Conservation (phyloP, 148 eudicot genomes). For the Rhododendron molle region DNA sequence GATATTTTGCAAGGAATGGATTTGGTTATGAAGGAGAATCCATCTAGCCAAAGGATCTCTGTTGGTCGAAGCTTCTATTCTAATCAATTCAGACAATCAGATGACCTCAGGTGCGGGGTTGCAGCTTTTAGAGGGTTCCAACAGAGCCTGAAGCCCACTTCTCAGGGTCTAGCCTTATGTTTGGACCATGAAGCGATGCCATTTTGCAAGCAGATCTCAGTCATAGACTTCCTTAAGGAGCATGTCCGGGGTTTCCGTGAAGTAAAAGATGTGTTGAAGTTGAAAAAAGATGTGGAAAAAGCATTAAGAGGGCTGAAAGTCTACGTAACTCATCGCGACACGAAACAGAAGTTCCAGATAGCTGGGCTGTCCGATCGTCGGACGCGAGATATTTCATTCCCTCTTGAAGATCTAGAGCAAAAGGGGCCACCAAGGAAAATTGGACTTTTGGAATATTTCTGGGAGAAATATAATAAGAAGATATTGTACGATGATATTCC, state of each 20-base stretch:
- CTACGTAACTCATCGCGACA: constrained; percentile 49
- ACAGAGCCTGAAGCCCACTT: no score
- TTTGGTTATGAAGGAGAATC: constrained; percentile 1
- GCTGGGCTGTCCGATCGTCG: constrained; percentile 33
- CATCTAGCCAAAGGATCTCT: neutral
- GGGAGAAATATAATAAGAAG: constrained; percentile 27
- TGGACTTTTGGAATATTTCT: constrained; percentile 40
- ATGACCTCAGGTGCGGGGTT: no score
- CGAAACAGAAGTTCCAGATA: constrained; percentile 46
- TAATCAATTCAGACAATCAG: no score
- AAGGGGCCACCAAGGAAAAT: constrained; percentile 17
- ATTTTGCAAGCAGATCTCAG: no score
- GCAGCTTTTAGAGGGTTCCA: no score
- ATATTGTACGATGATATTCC: constrained; percentile 35
- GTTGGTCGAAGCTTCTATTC: neutral
- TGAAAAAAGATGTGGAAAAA: constrained; percentile 10
- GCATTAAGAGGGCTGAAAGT: constrained; percentile 47
- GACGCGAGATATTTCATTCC: constrained; percentile 32
- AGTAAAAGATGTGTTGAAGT: constrained; percentile 9
- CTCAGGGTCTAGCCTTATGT: no score
- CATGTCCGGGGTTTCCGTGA: no score
- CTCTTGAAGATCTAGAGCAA: constrained; percentile 34
- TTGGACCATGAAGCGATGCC: no score
- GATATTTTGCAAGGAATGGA: neutral
- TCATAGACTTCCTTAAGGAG: no score